Evolutionary conservation across 1,284 basidiomycete species (phyloP).

Genomic region (Mycena sp.): DNA sequence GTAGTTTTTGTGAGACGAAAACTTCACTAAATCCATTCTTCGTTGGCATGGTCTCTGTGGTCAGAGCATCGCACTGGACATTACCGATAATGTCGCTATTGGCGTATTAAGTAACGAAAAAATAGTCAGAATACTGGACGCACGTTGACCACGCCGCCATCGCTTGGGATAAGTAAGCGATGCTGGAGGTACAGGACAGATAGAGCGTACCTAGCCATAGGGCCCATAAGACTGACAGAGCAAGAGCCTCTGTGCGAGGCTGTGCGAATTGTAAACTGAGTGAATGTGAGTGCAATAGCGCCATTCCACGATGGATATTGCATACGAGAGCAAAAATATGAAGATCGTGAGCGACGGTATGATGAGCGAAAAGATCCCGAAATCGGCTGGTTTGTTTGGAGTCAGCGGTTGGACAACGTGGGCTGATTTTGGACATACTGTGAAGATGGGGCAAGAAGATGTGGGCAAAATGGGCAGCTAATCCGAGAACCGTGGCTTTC

Average conservation of each 20-base stretch:
- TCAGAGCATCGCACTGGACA: conserved; percentile 68
- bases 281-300: no score
- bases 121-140: conserved; percentile 38
- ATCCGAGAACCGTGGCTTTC: conserved; percentile 71
- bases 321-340: conserved; percentile 62
- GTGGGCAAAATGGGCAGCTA: conserved; percentile 70
- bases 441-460: conserved; percentile 72
- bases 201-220: conserved; percentile 71
- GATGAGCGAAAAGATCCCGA: conserved; percentile 72
- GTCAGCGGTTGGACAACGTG: conserved; percentile 6
- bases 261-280: conserved; percentile 76
- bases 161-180: conserved; percentile 49
- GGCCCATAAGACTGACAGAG: conserved; percentile 63
- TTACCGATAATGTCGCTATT: conserved; percentile 74
- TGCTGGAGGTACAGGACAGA: neutral
- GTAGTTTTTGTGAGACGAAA: neutral
- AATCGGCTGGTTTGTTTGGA: conserved; percentile 59
- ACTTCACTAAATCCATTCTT: conserved; percentile 65
- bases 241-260: conserved; percentile 66
- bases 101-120: neutral
- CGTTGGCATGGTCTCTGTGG: conserved; percentile 56
- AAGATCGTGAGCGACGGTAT: conserved; percentile 72
- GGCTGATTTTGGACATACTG: conserved; percentile 51
- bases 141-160: conserved; percentile 81
- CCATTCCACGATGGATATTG: no score